A percentile compares a stretch with the other conserved stretches of the same genome.
These are phyloP conservation scores for Pichia sp. DNA, from an alignment of 1,139 yeast genomes.

Conservation along the genomic window DNA sequence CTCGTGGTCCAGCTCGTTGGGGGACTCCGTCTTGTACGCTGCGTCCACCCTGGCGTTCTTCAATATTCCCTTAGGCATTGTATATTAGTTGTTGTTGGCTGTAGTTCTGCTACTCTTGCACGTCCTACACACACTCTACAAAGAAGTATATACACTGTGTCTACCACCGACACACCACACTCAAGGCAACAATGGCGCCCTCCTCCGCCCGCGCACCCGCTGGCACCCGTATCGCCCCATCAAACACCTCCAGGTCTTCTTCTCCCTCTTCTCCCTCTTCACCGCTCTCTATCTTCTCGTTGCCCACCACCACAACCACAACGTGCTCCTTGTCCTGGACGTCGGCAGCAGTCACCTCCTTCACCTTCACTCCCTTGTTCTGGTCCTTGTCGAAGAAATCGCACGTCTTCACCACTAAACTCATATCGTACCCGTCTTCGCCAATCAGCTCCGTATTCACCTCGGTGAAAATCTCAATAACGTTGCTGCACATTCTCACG, in stretches of 20 bases:
- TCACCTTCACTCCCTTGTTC: background rate
- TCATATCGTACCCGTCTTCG: slow-evolving; percentile 63
- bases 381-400: slow-evolving; percentile 47
- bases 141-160: too few relatives aligned
- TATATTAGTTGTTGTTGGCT: too few relatives aligned
- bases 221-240: slow-evolving; percentile 5
- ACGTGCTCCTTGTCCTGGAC: background rate
- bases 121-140: too few relatives aligned
- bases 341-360: background rate
- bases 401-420: slow-evolving; percentile 66
- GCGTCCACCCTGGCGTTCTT: slow-evolving; percentile 36
- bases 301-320: background rate
- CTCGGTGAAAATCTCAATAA: slow-evolving; percentile 70
- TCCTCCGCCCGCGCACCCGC: slow-evolving; percentile 4
- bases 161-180: background rate
- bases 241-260: background rate
- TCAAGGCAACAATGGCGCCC: slow-evolving; percentile 6
- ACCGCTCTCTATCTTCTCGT: background rate
- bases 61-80: slow-evolving; percentile 32
- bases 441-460: slow-evolving; percentile 29
- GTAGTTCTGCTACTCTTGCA: too few relatives aligned
- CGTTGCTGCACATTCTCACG: slow-evolving; percentile 62
- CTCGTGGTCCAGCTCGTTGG: slow-evolving; percentile 14
- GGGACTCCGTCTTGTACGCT: slow-evolving; percentile 25
- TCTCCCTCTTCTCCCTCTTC: background rate